Conservation (phyloP, 2,329 filamentous ascomycete genomes). For the Orbilia oligospora region DNA sequence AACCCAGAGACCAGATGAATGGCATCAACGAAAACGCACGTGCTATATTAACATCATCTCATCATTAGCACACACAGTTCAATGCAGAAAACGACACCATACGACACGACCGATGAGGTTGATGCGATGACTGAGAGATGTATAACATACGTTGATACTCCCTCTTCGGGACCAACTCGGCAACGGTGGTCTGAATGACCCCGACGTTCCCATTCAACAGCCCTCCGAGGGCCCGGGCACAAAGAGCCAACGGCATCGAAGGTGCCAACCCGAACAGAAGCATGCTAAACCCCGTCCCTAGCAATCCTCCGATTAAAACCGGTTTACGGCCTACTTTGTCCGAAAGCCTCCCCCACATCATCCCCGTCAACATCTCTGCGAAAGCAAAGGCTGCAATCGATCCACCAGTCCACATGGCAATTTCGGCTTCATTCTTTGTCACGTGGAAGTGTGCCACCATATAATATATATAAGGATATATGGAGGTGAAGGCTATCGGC, state of each 20-base stretch:
- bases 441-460: constrained; percentile 85
- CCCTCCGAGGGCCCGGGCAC: constrained; percentile 90
- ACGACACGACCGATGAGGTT: too few species aligned
- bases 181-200: constrained; percentile 82
- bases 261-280: constrained; percentile 91
- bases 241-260: constrained; percentile 83
- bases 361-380: constrained; percentile 91
- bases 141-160: constrained; percentile 90
- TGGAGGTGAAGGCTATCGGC: constrained; percentile 79
- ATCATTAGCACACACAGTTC: constrained; percentile 62
- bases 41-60: constrained; percentile 70
- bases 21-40: constrained; percentile 98
- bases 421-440: constrained; percentile 45
- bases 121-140: constrained; percentile 61
- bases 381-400: constrained; percentile 77
- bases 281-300: constrained; percentile 93
- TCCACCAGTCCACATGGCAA: constrained; percentile 58
- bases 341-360: constrained; percentile 93
- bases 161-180: constrained; percentile 91
- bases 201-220: constrained; percentile 85
- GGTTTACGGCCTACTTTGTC: constrained; percentile 94
- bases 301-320: constrained; percentile 87
- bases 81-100: background rate
- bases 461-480: constrained; percentile 73
- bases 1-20: constrained; percentile 96